Percentiles rank a stretch among this genome's conserved stretches.
phyloP scores from a whole-genome alignment of 495 filamentous ascomycete species.

The Saxispiralis lemnorum region DNA sequence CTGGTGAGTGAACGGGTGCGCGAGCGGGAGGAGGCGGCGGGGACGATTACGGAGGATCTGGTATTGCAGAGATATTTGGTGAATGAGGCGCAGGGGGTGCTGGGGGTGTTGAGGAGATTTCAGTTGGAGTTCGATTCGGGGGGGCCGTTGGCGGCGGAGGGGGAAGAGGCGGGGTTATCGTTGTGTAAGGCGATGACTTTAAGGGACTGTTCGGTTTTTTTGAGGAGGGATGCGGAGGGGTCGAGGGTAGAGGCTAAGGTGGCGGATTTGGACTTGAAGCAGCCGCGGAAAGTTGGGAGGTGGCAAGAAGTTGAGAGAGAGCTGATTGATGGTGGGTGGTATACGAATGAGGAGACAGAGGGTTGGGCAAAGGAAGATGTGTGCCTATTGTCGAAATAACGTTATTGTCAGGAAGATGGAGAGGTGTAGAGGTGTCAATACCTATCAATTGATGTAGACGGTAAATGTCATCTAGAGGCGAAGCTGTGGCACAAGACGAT shows the following conservation, averaged over 20 bases:
- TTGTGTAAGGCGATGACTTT: slow-evolving; percentile 58
- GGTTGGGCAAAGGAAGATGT: no score
- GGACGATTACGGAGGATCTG: not conserved
- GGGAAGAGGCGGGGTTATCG: not conserved
- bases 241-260: slow-evolving; percentile 50
- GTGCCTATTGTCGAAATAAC: no score
- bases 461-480: no score
- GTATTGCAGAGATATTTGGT: slow-evolving; percentile 1
- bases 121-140: slow-evolving; percentile 4
- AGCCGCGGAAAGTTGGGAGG: slow-evolving; percentile 40
- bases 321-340: slow-evolving; percentile 59
- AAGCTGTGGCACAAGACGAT: no score
- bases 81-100: not conserved
- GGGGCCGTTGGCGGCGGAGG: slow-evolving; percentile 11
- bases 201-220: slow-evolving; percentile 70
- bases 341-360: slow-evolving; percentile 29
- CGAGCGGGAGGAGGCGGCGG: not conserved
- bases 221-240: slow-evolving; percentile 34
- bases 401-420: no score
- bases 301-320: slow-evolving; percentile 50
- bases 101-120: not conserved
- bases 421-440: no score
- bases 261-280: slow-evolving; percentile 80
- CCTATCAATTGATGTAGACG: no score
- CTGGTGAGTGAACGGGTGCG: slow-evolving; percentile 2